Evolutionary conservation across 345 rosid genomes (phyloP), one percentile per base, ranked within the genome.

Genomic region (Passiflora organensis): DNA sequence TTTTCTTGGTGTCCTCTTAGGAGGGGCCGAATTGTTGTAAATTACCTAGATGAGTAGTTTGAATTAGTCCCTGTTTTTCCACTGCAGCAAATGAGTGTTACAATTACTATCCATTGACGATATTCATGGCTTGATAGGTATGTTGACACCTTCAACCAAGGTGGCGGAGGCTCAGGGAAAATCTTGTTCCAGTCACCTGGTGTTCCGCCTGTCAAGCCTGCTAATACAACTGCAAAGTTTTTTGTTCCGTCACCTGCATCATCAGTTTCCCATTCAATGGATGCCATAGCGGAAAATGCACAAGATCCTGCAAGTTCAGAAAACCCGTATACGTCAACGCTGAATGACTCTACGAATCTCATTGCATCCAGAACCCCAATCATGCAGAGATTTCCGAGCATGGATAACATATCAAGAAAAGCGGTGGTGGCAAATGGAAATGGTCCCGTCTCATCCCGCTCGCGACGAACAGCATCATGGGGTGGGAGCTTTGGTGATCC

Each of bases 381-480:
- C 53, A 79, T 76, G 77, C 88, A 72, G 64, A 80, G 84, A 68
- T 81, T 66, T 60, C 86, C 91, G 48, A 85, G 91, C 80, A 43
- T 77, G 76, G 91, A 77, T 53, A 82, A 86, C 66, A 82, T 89
- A 20, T 55, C 63, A 39, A 64, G 70, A 54, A 63, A 42, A 22
- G 80, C 62, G 34, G 53, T 32, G 6, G 63, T 53, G 46, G 36
- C 41, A 45, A 70, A 67, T 43, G 71, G 67, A 6, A 67, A 58
- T 13, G 69, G 61, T n/a, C 53, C 70, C n/a, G 32, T 55, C 25
- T 51, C 69, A 24, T 50, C 79, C 9, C 69, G 63, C 39, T 80
- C 91, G 0, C 83, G 95, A 45, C 80, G 91, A 53, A 67, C 89
- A 41, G 91, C 91, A 34, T 89, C 97, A 38, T 89, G 97, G 97